Conservation (phyloP, 2,329 filamentous ascomycete genomes). For the Claviceps capensis region DNA sequence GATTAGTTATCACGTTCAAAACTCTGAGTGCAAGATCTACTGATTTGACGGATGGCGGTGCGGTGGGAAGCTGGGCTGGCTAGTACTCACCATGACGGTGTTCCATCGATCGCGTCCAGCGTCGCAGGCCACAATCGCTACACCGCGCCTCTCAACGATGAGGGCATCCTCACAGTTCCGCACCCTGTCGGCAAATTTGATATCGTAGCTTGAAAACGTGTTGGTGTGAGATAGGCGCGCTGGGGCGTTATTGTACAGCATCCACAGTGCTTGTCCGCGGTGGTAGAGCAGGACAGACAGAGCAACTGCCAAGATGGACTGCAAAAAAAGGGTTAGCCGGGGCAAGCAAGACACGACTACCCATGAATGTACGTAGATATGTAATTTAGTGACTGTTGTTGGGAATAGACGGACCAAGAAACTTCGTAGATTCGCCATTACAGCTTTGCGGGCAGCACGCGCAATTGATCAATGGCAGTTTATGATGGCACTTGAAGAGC, state of each 20-base stretch:
- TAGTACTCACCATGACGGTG: slow-evolving; percentile 23
- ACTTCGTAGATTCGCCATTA: background rate
- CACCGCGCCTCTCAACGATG: slow-evolving; percentile 19
- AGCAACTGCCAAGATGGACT: slow-evolving; percentile 4
- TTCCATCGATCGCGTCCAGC: slow-evolving; percentile 26
- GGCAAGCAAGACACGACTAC: too few relatives aligned
- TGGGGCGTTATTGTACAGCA: slow-evolving; percentile 18
- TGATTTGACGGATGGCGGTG: background rate
- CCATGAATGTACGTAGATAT: too few relatives aligned
- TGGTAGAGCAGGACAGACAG: slow-evolving; percentile 8
- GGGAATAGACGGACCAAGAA: background rate
- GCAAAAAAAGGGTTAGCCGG: slow-evolving; percentile 13
- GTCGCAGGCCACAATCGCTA: slow-evolving; percentile 26
- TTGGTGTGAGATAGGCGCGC: slow-evolving; percentile 15
- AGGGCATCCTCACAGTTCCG: slow-evolving; percentile 27
- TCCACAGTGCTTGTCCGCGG: slow-evolving; percentile 7
- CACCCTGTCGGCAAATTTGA: slow-evolving; percentile 24
- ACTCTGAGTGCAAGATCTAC: background rate
- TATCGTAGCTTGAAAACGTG: slow-evolving; percentile 12
- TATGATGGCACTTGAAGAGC: background rate
- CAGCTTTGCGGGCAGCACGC: background rate
- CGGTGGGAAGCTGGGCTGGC: background rate
- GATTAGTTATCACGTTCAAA: background rate
- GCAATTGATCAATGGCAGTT: background rate
- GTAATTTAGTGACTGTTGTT: background rate